Conservation (phyloP, 208 protist genomes). For the Trypanosoma melophagium region DNA sequence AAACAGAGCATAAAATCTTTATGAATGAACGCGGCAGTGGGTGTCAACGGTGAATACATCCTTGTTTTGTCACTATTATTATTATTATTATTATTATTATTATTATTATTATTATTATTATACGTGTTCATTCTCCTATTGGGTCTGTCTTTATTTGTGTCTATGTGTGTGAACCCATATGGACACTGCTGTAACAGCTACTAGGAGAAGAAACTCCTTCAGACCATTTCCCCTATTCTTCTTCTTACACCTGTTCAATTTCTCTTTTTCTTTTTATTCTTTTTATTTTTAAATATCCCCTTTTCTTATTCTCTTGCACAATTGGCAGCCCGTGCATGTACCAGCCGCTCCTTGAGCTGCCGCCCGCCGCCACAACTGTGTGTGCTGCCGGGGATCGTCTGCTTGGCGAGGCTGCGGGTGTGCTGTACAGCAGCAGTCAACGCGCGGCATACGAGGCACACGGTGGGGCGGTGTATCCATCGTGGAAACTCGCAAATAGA, state of each 20-base stretch:
- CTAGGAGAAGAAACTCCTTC: no score
- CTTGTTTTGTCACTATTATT: no score
- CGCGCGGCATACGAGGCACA: conserved; percentile 38
- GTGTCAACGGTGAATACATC: no score
- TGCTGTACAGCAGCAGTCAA: conserved; percentile 50
- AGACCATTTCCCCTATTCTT: no score
- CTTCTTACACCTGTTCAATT: neutral
- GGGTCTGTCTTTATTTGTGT: no score
- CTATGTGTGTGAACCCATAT: no score
- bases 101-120: no score
- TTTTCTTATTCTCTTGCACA: neutral
- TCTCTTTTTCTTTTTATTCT: neutral
- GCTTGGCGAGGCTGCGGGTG: conserved; percentile 64
- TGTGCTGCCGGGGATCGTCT: conserved; percentile 40
- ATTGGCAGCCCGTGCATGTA: conserved; percentile 43
- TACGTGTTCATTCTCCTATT: no score
- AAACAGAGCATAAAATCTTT: neutral
- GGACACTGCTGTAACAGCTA: no score
- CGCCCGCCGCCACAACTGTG: conserved; percentile 33
- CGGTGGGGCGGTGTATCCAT: conserved; percentile 57
- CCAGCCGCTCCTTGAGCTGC: conserved; percentile 62
- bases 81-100: no score
- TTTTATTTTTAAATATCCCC: neutral
- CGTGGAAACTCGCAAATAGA: conserved; percentile 43
- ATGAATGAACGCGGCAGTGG: no score